Evolutionary conservation across 2,329 filamentous ascomycete genomes (phyloP).

Genomic region (Penicillium vulpinum): DNA sequence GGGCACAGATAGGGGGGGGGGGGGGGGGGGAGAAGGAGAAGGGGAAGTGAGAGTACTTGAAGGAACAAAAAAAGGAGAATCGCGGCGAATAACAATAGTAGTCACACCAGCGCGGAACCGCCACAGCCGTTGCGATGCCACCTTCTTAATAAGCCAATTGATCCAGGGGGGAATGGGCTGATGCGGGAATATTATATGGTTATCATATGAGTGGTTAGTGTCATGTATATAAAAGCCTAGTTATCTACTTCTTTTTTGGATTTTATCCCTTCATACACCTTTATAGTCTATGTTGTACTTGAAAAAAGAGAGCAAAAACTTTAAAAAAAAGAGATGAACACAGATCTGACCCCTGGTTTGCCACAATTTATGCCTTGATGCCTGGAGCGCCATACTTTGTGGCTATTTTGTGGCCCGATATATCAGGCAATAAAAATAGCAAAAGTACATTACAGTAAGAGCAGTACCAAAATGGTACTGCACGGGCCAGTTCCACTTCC

Average conservation of each 20-base stretch:
- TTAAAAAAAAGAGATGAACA: neutral
- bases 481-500: conserved; percentile 5
- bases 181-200: neutral
- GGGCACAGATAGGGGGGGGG: neutral
- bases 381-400: neutral
- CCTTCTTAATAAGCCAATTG: conserved; percentile 18
- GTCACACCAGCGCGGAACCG: conserved; percentile 39
- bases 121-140: conserved; percentile 23
- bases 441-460: neutral
- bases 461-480: neutral
- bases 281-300: neutral
- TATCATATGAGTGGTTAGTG: neutral
- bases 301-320: neutral
- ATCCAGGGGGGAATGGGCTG: conserved; percentile 6
- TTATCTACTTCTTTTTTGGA: neutral
- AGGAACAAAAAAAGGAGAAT: conserved; percentile 15
- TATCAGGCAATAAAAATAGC: neutral
- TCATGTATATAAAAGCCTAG: neutral
- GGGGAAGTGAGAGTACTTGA: neutral
- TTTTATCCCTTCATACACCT: neutral
- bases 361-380: neutral
- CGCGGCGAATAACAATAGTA: conserved; percentile 19
- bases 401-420: neutral
- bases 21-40: neutral
- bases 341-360: conserved; percentile 1